Conservation (phyloP, 148 eudicot genomes). For the Vaccinium myrtillus region DNA sequence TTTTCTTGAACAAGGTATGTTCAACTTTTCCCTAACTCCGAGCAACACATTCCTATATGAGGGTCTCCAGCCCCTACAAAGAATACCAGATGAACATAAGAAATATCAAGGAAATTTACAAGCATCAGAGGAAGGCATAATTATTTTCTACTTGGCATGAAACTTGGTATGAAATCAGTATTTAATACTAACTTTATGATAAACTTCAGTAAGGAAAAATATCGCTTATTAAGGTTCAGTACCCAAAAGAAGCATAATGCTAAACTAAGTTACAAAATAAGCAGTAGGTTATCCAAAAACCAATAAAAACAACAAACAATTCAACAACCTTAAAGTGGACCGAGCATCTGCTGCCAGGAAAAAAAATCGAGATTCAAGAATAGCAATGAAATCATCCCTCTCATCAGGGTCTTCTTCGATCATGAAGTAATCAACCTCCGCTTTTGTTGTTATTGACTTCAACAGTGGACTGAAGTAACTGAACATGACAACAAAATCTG, state of each 20-base stretch:
- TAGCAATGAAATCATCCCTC: slow-evolving; percentile 62
- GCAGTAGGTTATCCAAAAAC: neutral
- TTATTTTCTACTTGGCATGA: neutral
- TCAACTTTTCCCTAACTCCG: slow-evolving; percentile 63
- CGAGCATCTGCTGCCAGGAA: slow-evolving; percentile 98
- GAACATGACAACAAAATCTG: slow-evolving; percentile 15
- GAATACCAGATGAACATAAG: slow-evolving; percentile 18
- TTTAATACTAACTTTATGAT: slow-evolving; percentile 3
- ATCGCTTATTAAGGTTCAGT: neutral
- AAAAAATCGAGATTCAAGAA: slow-evolving; percentile 77
- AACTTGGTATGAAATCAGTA: neutral
- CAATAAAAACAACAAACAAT: neutral
- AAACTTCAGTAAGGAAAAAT: neutral
- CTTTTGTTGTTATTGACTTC: slow-evolving; percentile 57
- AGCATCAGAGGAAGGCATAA: slow-evolving; percentile 4
- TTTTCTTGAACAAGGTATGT: slow-evolving; percentile 76
- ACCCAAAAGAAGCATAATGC: neutral
- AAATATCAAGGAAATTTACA: neutral
- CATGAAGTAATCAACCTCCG: slow-evolving; percentile 60
- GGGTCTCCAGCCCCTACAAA: slow-evolving; percentile 89
- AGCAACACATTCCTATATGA: slow-evolving; percentile 87
- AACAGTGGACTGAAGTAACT: slow-evolving; percentile 89
- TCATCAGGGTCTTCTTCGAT: slow-evolving; percentile 71
- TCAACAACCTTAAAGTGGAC: slow-evolving; percentile 67
- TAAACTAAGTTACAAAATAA: neutral